Percentiles rank a stretch among this genome's conserved stretches.
These are phyloP conservation scores for Pyrenopolyporus hunteri DNA, from an alignment of 495 filamentous ascomycete genomes.

Conservation along the genomic window DNA sequence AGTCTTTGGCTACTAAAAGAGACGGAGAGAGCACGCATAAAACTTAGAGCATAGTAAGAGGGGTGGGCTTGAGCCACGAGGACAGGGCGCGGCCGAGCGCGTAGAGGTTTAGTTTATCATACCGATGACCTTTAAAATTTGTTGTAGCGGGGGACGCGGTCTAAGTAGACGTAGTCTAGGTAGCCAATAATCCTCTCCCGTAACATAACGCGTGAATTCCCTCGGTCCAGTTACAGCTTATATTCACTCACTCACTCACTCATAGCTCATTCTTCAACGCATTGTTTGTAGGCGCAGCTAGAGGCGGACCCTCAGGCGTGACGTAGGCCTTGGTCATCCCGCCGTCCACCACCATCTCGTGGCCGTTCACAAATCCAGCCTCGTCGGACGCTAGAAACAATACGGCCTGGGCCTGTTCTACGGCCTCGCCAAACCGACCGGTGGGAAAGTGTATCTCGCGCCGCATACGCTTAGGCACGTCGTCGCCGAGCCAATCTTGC, in stretches of 20 bases:
- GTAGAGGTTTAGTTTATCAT: too few relatives aligned
- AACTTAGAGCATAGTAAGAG: too few relatives aligned
- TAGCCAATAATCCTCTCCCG: too few relatives aligned
- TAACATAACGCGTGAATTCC: too few relatives aligned
- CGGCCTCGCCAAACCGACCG: slow-evolving; percentile 93
- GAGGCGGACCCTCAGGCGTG: slow-evolving; percentile 81
- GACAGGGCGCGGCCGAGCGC: too few relatives aligned
- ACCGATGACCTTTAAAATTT: too few relatives aligned
- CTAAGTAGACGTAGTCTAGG: too few relatives aligned
- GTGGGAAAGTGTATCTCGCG: slow-evolving; percentile 94
- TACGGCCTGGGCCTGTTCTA: slow-evolving; percentile 94
- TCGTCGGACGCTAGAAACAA: slow-evolving; percentile 95
- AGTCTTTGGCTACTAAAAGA: too few relatives aligned
- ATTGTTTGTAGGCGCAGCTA: slow-evolving; percentile 74
- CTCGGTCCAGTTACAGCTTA: too few relatives aligned
- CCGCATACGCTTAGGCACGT: slow-evolving; percentile 78
- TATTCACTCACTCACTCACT: background rate
- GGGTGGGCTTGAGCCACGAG: too few relatives aligned
- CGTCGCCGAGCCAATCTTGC: slow-evolving; percentile 94
- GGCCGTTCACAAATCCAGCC: slow-evolving; percentile 88
- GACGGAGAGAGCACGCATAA: too few relatives aligned
- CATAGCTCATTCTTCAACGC: slow-evolving; percentile 48
- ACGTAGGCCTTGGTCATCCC: slow-evolving; percentile 97
- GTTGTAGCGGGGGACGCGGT: too few relatives aligned
- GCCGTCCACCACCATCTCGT: slow-evolving; percentile 95